Evolutionary conservation across 768 basidiomycete genomes (phyloP).

Genomic region (Peribolospora kevripleyi): DNA sequence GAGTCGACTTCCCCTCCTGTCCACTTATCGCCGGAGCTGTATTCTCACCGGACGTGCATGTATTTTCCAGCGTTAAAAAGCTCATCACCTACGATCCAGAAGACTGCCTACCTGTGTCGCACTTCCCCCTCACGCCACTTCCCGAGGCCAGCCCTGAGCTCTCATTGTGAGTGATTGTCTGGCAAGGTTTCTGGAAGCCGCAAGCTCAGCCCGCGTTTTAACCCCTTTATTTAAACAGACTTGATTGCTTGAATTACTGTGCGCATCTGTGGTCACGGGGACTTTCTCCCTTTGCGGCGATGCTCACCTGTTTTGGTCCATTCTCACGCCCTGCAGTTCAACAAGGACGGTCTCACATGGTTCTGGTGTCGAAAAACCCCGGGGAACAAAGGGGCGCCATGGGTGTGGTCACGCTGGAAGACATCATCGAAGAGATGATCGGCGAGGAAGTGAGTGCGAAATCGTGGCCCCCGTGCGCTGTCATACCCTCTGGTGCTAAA

Average conservation of each 20-base stretch:
- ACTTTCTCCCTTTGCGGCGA: not conserved
- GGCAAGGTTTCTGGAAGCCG: no score
- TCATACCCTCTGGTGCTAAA: not conserved
- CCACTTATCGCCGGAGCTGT: not conserved
- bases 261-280: not conserved
- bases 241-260: conserved; percentile 24
- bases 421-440: conserved; percentile 50
- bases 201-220: no score
- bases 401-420: conserved; percentile 56
- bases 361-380: conserved; percentile 62
- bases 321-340: conserved; percentile 25
- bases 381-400: conserved; percentile 61
- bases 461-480: not conserved
- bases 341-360: conserved; percentile 77
- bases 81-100: conserved; percentile 72
- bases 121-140: not conserved
- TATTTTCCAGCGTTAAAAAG: conserved; percentile 20
- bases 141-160: not conserved
- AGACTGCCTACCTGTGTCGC: conserved; percentile 23
- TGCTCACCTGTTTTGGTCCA: not conserved
- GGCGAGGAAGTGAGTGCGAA: conserved; percentile 48
- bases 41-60: not conserved
- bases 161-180: no score
- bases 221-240: conserved; percentile 15
- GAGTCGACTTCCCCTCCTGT: conserved; percentile 35